phyloP scores from a whole-genome alignment of 768 basidiomycete genomes.

The Agrocybe praecox region DNA sequence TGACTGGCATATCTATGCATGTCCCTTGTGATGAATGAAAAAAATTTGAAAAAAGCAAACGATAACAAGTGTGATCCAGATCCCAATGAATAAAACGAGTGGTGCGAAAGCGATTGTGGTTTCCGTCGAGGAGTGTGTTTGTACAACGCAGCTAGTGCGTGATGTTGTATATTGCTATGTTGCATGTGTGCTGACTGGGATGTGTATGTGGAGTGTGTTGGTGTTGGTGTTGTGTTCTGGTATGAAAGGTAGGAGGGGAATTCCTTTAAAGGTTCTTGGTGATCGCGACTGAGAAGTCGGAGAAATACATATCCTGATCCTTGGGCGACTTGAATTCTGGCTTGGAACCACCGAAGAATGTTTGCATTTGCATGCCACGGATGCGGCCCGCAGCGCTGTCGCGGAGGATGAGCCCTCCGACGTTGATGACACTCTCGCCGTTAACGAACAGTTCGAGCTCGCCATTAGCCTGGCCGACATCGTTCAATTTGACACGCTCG shows the following conservation, averaged over 20 bases:
- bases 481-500: constrained; percentile 76
- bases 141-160: not conserved
- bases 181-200: not conserved
- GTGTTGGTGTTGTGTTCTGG: not conserved
- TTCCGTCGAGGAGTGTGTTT: not conserved
- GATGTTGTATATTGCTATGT: not conserved
- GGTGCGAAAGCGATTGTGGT: not conserved
- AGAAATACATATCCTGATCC: constrained; percentile 64
- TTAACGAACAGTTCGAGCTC: constrained; percentile 69
- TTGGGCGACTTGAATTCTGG: constrained; percentile 53
- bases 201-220: not conserved
- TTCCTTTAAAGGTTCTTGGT: constrained; percentile 33
- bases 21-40: too few relatives aligned
- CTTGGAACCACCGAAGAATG: constrained; percentile 70
- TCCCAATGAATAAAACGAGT: constrained; percentile 1
- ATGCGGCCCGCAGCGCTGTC: constrained; percentile 51
- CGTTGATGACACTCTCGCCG: constrained; percentile 64
- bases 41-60: not conserved
- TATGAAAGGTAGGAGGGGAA: not conserved
- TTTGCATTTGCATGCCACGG: constrained; percentile 72
- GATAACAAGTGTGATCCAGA: constrained; percentile 5
- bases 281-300: constrained; percentile 71
- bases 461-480: constrained; percentile 68
- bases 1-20: not conserved
- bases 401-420: constrained; percentile 56